phyloP scores from a whole-genome alignment of 768 basidiomycete genomes.

The Leccinum subgranulosum region DNA sequence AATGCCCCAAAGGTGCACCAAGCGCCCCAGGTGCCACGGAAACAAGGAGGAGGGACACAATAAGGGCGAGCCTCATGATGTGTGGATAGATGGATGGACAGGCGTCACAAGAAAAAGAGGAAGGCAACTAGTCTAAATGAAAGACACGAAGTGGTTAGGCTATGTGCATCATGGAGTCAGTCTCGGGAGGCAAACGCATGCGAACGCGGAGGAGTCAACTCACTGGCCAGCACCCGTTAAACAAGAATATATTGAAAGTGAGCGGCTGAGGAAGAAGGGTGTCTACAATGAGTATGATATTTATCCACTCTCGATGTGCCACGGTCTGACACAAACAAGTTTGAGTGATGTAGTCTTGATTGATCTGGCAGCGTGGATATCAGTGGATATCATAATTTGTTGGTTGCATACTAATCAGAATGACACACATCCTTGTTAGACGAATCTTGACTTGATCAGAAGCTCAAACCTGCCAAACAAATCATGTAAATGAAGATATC shows the following conservation, averaged over 20 bases:
- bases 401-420: not conserved
- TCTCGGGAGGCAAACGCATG: not conserved
- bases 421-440: not conserved
- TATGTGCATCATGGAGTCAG: not conserved
- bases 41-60: too few relatives aligned
- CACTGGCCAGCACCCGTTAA: not conserved
- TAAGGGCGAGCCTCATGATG: too few relatives aligned
- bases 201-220: not conserved
- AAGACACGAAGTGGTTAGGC: not conserved
- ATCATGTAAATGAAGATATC: too few relatives aligned
- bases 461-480: too few relatives aligned
- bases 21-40: too few relatives aligned
- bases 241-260: not conserved
- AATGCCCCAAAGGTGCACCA: too few relatives aligned
- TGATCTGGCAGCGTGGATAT: not conserved
- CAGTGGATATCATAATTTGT: not conserved
- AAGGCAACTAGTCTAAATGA: not conserved
- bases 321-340: not conserved
- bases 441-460: too few relatives aligned
- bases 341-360: not conserved
- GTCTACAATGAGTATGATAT: not conserved
- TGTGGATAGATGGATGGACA: not conserved
- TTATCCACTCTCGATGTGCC: not conserved
- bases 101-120: too few relatives aligned
- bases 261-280: not conserved